These are phyloP conservation scores for Calonectria pseudoturangicola DNA, from an alignment of 2,329 filamentous ascomycete genomes.

Conservation along the genomic window DNA sequence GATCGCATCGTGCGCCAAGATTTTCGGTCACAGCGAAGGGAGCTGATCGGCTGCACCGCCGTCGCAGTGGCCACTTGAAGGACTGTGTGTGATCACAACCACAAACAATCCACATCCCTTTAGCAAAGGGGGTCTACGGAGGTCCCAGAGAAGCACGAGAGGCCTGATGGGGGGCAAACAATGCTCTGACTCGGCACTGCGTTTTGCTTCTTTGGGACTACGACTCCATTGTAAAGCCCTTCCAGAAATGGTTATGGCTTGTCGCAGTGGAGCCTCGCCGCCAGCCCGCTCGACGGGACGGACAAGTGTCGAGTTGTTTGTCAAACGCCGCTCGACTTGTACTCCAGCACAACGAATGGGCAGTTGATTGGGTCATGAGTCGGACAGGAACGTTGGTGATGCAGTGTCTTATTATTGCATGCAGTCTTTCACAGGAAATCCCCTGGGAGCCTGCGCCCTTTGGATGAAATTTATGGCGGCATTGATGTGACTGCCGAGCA, in stretches of 20 bases:
- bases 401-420: constrained; percentile 15
- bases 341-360: constrained; percentile 1
- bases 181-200: constrained; percentile 19
- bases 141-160: background rate
- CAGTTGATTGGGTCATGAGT: constrained; percentile 3
- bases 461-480: background rate
- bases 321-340: constrained; percentile 24
- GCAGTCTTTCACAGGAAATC: background rate
- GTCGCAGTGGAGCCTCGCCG: constrained; percentile 41
- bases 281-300: constrained; percentile 31
- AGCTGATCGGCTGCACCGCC: constrained; percentile 27
- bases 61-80: constrained; percentile 3
- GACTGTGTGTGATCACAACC: constrained; percentile 10
- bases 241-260: constrained; percentile 38
- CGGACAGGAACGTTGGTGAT: constrained; percentile 5
- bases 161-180: constrained; percentile 18
- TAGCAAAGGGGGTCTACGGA: background rate
- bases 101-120: constrained; percentile 11
- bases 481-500: constrained; percentile 3
- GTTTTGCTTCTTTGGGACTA: constrained; percentile 23
- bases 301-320: constrained; percentile 13
- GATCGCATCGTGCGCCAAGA: constrained; percentile 33
- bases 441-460: background rate
- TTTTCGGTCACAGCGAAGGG: constrained; percentile 25
- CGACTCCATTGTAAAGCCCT: constrained; percentile 27